Evolutionary conservation across 164 flowering plant species (phyloP), one percentile per base, ranked within the genome.

Genomic region (Berberis vulgaris): DNA sequence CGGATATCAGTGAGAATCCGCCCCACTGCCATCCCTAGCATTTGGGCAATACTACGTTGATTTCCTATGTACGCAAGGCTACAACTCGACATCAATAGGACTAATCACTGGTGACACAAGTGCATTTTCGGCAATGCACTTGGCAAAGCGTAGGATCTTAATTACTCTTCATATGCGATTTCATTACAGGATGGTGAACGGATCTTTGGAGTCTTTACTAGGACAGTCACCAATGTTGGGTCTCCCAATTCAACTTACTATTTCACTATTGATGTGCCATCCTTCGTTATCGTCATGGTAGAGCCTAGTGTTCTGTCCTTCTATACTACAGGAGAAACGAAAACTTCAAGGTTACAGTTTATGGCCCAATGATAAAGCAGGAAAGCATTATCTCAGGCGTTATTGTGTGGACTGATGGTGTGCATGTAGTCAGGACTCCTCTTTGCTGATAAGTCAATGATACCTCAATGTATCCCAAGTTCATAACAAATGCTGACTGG

Each of bases 61-160:
- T 55, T 69, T 80, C 77, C 80, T 84, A 11, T 82, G 86, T 80
- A 70, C 67, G 45, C 71, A 69, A 44, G 84, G 80, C n/a, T 79
- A 73, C 67, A 67, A 69, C 47, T 50, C 67, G 49, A 43, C 70
- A 40, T 57, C 66, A 4, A 41, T 79, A 5, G 61, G 71, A 54
- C 71, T 71, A 3, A 59, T 81, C 54, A 78, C 77, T 1, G 77
- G 75, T 0, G 77, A 72, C 54, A 63, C 75, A 39, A 52, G 55
- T 52, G 55, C 13, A 10, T 52, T 12, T 52, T 26, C 10, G 13
- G 55, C 72, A 75, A 60, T 12, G 5, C 53, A 64, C 69, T 56
- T 43, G 76, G 81, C 42, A 70, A 61, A 43, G 72, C 62, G 1
- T 78, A 79, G 79, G 79, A 75, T 69, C 71, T 83, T 43, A 83